These are phyloP conservation scores for Helenozyma baotianmanensis DNA, from an alignment of 805 yeast genomes.

Conservation along the genomic window DNA sequence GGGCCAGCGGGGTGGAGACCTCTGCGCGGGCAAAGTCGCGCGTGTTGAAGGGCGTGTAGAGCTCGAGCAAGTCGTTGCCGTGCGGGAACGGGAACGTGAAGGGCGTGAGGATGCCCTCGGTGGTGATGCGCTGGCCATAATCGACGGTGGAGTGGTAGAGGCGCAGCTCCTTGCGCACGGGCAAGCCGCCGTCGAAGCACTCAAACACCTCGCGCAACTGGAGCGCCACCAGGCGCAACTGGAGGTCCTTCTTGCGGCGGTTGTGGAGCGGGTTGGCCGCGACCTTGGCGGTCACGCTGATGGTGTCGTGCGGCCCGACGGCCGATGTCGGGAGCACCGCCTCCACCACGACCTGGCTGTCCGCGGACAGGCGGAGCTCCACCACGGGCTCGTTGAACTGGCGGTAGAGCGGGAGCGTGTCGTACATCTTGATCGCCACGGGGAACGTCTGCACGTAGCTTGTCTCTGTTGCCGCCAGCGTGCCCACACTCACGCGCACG, in stretches of 20 bases:
- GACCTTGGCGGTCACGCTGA: constrained; percentile 36
- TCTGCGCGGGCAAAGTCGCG: constrained; percentile 1
- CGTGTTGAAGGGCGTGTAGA: constrained; percentile 10
- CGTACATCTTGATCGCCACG: constrained; percentile 51
- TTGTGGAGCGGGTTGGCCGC: constrained; percentile 35
- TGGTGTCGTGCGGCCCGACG: constrained; percentile 54
- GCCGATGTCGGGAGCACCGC: constrained; percentile 47
- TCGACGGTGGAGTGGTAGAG: constrained; percentile 31
- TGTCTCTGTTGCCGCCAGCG: constrained; percentile 25
- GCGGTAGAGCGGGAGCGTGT: constrained; percentile 51
- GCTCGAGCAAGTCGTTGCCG: constrained; percentile 31
- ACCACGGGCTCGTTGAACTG: constrained; percentile 51
- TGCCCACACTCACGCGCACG: constrained; percentile 33
- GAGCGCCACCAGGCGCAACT: constrained; percentile 41
- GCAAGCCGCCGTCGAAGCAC: constrained; percentile 47
- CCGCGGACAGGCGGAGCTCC: constrained; percentile 42
- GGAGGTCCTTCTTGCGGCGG: constrained; percentile 26
- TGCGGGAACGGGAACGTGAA: constrained; percentile 29
- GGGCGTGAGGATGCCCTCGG: constrained; percentile 23
- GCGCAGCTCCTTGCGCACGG: constrained; percentile 43
- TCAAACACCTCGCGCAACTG: constrained; percentile 53
- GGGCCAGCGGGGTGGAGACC: constrained; percentile 12
- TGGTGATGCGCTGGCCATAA: constrained; percentile 18
- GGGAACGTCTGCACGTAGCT: constrained; percentile 39
- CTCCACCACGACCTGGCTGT: constrained; percentile 44